A percentile compares a stretch with the other conserved stretches of the same genome.
These are phyloP conservation scores for Zychaea mexicana DNA, from an alignment of 371 early-diverging fungal genomes.

Conservation along the genomic window DNA sequence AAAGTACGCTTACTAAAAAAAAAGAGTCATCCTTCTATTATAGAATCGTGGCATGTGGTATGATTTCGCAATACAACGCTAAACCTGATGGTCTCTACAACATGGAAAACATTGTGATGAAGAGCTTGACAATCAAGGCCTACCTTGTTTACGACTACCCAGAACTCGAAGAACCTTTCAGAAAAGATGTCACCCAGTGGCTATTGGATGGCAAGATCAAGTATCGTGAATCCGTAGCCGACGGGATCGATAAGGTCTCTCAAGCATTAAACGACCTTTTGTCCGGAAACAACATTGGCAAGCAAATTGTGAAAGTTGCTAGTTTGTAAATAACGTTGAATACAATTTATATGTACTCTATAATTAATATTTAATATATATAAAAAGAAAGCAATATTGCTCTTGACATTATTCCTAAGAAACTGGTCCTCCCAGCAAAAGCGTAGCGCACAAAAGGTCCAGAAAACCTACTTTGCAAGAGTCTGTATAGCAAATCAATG, in stretches of 20 bases:
- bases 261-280: constrained; percentile 75
- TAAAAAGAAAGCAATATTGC: too few species aligned
- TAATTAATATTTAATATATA: too few species aligned
- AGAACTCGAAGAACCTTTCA: constrained; percentile 57
- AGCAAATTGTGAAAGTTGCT: constrained; percentile 76
- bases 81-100: constrained; percentile 36
- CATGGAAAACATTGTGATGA: constrained; percentile 31
- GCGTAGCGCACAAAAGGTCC: too few species aligned
- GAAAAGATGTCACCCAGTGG: constrained; percentile 62
- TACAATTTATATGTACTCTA: background rate
- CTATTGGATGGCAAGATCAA: constrained; percentile 69
- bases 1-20: background rate
- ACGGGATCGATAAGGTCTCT: constrained; percentile 83
- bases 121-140: constrained; percentile 64
- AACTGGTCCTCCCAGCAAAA: too few species aligned
- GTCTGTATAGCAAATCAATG: too few species aligned
- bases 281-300: constrained; percentile 85
- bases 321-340: constrained; percentile 25
- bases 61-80: constrained; percentile 73
- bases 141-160: constrained; percentile 51
- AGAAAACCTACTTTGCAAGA: too few species aligned
- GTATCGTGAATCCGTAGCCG: constrained; percentile 61
- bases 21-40: background rate
- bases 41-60: constrained; percentile 64
- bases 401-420: too few species aligned